Conservation (phyloP, 2,329 filamentous ascomycete species). For the Cryphonectria japonica region DNA sequence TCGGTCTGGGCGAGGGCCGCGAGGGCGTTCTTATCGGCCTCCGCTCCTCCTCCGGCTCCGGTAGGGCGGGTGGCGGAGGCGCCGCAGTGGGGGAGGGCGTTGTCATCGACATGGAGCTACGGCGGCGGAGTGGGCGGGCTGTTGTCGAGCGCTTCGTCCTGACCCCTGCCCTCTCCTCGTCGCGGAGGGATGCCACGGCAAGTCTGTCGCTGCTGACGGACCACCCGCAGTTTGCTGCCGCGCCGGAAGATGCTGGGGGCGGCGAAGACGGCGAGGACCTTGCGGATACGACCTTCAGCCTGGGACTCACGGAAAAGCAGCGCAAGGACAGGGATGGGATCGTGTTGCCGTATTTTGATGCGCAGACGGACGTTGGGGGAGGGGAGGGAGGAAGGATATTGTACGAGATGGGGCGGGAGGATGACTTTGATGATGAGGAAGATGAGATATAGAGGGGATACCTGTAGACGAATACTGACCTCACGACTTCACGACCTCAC, state of each 20-base stretch:
- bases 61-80: conserved; percentile 21
- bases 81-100: conserved; percentile 48
- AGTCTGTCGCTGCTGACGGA: conserved; percentile 70
- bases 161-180: conserved; percentile 34
- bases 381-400: conserved; percentile 91
- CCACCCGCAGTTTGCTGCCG: conserved; percentile 69
- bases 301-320: conserved; percentile 90
- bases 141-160: conserved; percentile 71
- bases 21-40: conserved; percentile 80
- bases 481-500: not conserved
- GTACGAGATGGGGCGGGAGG: conserved; percentile 95
- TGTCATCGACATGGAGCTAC: conserved; percentile 83
- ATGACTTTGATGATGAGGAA: conserved; percentile 74
- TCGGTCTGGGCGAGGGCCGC: conserved; percentile 75
- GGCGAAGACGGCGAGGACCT: conserved; percentile 53
- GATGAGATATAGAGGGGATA: conserved; percentile 72
- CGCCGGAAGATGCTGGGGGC: conserved; percentile 44
- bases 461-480: not conserved
- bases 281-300: conserved; percentile 78
- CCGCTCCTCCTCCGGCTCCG: conserved; percentile 25
- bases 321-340: conserved; percentile 83
- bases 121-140: conserved; percentile 78
- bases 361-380: conserved; percentile 76
- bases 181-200: conserved; percentile 27
- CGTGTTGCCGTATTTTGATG: conserved; percentile 94